phyloP scores from a whole-genome alignment of 1,284 basidiomycete genomes.

The Binderoboletus segoi region DNA sequence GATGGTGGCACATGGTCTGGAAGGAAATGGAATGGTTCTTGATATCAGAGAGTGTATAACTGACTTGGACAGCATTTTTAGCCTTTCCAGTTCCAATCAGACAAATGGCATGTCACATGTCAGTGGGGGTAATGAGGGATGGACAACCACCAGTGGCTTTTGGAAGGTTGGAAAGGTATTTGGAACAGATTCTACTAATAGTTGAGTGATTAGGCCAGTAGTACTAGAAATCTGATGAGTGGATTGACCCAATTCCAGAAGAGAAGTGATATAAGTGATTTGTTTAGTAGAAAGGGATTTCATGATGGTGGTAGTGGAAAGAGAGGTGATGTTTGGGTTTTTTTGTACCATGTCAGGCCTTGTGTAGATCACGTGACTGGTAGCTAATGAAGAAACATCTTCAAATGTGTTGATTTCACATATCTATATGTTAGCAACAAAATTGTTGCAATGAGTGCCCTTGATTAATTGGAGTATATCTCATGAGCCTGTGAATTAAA shows the following conservation, averaged over 20 bases:
- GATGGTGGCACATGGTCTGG: neutral
- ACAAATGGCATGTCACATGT: neutral
- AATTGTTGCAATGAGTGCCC: too few species aligned
- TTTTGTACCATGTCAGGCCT: too few species aligned
- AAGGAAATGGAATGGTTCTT: conserved; percentile 2
- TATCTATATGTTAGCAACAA: too few species aligned
- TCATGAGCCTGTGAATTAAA: too few species aligned
- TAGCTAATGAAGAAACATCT: too few species aligned
- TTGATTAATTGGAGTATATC: too few species aligned
- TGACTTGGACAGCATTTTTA: neutral
- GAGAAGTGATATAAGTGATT: neutral
- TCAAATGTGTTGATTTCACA: too few species aligned
- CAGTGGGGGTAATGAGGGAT: neutral
- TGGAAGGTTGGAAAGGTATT: neutral
- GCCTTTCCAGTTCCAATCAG: conserved; percentile 1
- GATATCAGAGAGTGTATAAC: neutral
- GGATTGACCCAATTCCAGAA: neutral
- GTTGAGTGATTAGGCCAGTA: conserved; percentile 4
- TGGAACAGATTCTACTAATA: neutral
- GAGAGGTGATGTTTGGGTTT: too few species aligned
- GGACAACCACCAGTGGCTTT: neutral
- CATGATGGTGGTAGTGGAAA: too few species aligned
- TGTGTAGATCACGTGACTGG: too few species aligned
- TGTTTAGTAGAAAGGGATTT: neutral
- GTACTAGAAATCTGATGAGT: neutral